These are phyloP conservation scores for Lachnellula willkommii DNA, from an alignment of 2,329 filamentous ascomycete species.

Conservation along the genomic window DNA sequence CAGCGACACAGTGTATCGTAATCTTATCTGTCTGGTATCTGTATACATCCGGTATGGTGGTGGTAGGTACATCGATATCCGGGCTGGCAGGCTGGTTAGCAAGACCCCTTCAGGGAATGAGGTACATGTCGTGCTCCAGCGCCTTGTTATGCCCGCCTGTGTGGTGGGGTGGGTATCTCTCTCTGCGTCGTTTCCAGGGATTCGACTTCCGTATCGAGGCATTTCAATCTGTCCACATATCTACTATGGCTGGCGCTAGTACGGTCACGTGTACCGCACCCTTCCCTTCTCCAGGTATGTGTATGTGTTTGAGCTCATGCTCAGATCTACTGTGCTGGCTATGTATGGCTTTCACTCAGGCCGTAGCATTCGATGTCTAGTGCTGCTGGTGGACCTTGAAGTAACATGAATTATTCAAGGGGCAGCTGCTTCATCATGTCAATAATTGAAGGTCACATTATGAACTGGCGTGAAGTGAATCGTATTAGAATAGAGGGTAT, in stretches of 20 bases:
- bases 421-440: not conserved
- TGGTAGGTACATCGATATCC: not conserved
- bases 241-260: not conserved
- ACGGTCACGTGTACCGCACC: not conserved
- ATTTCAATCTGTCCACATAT: not conserved
- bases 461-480: not conserved
- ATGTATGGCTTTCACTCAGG: not conserved
- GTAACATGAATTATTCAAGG: too few relatives aligned
- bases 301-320: too few relatives aligned
- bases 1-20: too few relatives aligned
- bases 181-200: constrained; percentile 9
- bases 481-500: not conserved
- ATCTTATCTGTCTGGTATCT: not conserved
- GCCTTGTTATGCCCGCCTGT: not conserved
- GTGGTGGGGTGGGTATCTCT: constrained; percentile 4
- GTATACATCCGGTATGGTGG: too few relatives aligned
- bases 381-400: too few relatives aligned
- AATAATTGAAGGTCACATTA: not conserved
- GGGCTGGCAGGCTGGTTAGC: constrained; percentile 1
- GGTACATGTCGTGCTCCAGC: not conserved
- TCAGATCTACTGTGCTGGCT: not conserved
- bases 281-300: too few relatives aligned
- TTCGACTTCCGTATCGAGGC: constrained; percentile 12
- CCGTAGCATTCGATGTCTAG: too few relatives aligned
- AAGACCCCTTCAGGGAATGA: constrained; percentile 16